phyloP scores from a whole-genome alignment of 2,329 filamentous ascomycete species.

The Immersiporthe knoxdaviesiana region DNA sequence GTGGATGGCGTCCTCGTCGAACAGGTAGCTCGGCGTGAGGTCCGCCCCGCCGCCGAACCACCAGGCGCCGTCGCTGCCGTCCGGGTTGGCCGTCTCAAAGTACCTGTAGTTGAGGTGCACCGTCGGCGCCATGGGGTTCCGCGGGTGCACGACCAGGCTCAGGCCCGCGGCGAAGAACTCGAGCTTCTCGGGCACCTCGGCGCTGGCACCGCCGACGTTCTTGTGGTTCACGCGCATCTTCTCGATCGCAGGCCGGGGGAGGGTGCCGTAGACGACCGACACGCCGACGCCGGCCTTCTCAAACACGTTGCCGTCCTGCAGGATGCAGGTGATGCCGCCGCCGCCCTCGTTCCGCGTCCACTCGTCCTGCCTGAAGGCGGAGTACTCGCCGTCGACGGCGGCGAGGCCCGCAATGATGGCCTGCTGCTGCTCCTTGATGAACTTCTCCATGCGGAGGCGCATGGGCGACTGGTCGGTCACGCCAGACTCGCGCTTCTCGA shows the following conservation, averaged over 20 bases:
- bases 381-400: slow-evolving; percentile 70
- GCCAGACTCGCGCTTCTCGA: slow-evolving; percentile 76
- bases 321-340: slow-evolving; percentile 89
- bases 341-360: slow-evolving; percentile 89
- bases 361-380: slow-evolving; percentile 78
- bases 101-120: slow-evolving; percentile 99
- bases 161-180: slow-evolving; percentile 96
- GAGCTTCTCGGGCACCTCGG: slow-evolving; percentile 70
- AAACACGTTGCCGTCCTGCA: slow-evolving; percentile 96
- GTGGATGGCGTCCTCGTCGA: slow-evolving; percentile 95
- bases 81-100: slow-evolving; percentile 90
- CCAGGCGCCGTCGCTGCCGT: slow-evolving; percentile 84
- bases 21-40: slow-evolving; percentile 89
- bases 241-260: slow-evolving; percentile 83
- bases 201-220: slow-evolving; percentile 70
- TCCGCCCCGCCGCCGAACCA: slow-evolving; percentile 98
- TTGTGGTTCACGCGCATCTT: slow-evolving; percentile 97
- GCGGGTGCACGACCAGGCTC: slow-evolving; percentile 89
- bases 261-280: slow-evolving; percentile 88
- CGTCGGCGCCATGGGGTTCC: slow-evolving; percentile 95
- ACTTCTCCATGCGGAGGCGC: slow-evolving; percentile 95
- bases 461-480: slow-evolving; percentile 83
- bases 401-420: slow-evolving; percentile 84
- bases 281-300: slow-evolving; percentile 97
- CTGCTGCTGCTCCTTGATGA: slow-evolving; percentile 91